Evolutionary conservation across 2,329 filamentous ascomycete species (phyloP).

Genomic region (Talaromyces rugulosus): DNA sequence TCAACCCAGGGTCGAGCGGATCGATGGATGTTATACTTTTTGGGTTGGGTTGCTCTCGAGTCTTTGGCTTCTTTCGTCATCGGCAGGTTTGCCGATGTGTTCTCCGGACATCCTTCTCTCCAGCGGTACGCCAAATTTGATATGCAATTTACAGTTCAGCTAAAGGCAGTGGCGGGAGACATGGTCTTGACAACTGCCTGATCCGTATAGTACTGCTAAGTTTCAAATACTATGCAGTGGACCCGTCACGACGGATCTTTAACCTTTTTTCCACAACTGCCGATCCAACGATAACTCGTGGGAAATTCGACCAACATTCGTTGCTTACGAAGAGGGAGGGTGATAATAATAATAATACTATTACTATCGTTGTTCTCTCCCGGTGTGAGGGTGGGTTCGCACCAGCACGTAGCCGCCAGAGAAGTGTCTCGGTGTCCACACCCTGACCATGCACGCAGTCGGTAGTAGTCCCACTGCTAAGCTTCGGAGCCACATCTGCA

Average conservation of each 20-base stretch:
- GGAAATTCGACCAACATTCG: not conserved
- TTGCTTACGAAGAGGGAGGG: not conserved
- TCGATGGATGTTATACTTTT: not conserved
- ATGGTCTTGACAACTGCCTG: not conserved
- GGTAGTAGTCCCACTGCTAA: not conserved
- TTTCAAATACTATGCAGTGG: not conserved
- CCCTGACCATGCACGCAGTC: not conserved
- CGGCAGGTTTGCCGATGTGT: not conserved
- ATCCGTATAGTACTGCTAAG: not conserved
- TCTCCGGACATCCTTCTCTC: not conserved
- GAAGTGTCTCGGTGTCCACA: not conserved
- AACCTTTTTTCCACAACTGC: conserved; percentile 1
- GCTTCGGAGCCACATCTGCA: not conserved
- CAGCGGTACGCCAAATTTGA: not conserved
- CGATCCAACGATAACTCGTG: not conserved
- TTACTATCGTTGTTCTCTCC: not conserved
- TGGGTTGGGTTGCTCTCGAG: not conserved
- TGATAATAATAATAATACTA: not conserved
- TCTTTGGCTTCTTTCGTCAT: not conserved
- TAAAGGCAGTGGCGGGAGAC: not conserved
- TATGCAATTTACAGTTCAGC: not conserved
- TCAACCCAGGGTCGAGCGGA: not conserved
- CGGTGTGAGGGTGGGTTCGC: not conserved
- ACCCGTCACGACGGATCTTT: not conserved
- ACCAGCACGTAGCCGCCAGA: not conserved